phyloP scores from a whole-genome alignment of 139 green algal species.

The Closterium sp. region DNA sequence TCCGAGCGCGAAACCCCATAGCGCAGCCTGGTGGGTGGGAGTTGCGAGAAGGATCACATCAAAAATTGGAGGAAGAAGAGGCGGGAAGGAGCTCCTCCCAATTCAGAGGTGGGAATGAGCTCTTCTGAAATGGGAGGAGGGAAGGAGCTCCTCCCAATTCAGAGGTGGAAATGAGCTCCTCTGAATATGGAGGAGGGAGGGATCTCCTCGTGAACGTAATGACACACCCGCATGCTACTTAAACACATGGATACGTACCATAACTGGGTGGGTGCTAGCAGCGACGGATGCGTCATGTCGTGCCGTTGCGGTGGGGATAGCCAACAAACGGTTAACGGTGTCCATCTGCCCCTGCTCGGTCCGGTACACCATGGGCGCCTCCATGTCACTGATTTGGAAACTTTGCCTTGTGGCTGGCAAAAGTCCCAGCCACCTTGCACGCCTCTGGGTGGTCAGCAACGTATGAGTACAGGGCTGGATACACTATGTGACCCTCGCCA shows the following conservation, averaged over 20 bases:
- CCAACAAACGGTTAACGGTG: neutral
- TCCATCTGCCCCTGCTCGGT: neutral
- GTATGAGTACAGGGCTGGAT: neutral
- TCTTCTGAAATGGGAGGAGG: neutral
- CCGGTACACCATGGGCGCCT: neutral
- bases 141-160: no score
- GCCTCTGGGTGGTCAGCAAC: neutral
- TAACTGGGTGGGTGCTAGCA: neutral
- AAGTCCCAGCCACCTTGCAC: neutral
- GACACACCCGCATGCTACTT: no score
- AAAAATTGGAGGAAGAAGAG: neutral
- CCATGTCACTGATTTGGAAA: neutral
- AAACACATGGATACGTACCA: no score
- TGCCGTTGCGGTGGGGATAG: neutral
- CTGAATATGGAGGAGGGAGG: no score
- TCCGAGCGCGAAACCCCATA: neutral
- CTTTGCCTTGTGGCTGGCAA: neutral
- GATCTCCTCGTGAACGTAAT: no score
- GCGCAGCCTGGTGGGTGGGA: neutral
- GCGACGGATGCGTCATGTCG: neutral
- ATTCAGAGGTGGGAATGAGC: neutral
- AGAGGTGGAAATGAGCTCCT: no score
- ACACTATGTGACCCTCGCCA: neutral
- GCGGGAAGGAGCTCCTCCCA: no score
- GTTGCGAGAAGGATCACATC: neutral